Evolutionary conservation across 2,329 filamentous ascomycete genomes (phyloP).

Genomic region (Mariannaea sp.): DNA sequence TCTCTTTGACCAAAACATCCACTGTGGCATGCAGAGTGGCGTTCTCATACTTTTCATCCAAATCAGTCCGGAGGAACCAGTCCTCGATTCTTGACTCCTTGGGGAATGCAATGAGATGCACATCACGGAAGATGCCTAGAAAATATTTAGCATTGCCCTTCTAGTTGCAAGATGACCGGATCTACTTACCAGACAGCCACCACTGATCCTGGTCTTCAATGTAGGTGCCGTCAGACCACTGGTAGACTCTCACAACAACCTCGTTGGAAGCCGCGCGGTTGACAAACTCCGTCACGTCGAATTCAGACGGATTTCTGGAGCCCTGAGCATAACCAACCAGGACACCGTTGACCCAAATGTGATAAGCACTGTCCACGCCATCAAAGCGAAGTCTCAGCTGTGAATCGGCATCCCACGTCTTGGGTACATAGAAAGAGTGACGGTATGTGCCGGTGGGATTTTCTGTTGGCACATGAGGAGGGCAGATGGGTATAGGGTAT

Average conservation of each 20-base stretch:
- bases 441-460: constrained; percentile 70
- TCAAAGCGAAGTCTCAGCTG: constrained; percentile 70
- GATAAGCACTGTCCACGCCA: constrained; percentile 73
- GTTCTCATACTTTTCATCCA: constrained; percentile 59
- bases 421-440: constrained; percentile 58
- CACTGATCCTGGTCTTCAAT: constrained; percentile 74
- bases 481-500: constrained; percentile 68
- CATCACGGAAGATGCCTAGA: constrained; percentile 68
- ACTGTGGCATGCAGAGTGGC: constrained; percentile 53
- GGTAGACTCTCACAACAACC: constrained; percentile 69
- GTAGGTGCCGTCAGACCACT: constrained; percentile 71
- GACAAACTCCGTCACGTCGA: constrained; percentile 63
- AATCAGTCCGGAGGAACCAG: constrained; percentile 59
- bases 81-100: constrained; percentile 60
- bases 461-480: constrained; percentile 64
- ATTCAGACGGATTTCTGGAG: constrained; percentile 70
- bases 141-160: constrained; percentile 36
- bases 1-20: constrained; percentile 43
- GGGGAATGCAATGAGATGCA: constrained; percentile 64
- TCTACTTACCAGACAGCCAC: constrained; percentile 67
- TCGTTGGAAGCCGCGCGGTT: constrained; percentile 52
- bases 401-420: constrained; percentile 50
- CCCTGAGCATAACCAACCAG: constrained; percentile 72
- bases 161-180: constrained; percentile 51
- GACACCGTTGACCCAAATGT: constrained; percentile 69